Evolutionary conservation across 2,329 filamentous ascomycete species (phyloP), one percentile per base, ranked within the genome.

Genomic region (Coccinonectria pachysandricola): DNA sequence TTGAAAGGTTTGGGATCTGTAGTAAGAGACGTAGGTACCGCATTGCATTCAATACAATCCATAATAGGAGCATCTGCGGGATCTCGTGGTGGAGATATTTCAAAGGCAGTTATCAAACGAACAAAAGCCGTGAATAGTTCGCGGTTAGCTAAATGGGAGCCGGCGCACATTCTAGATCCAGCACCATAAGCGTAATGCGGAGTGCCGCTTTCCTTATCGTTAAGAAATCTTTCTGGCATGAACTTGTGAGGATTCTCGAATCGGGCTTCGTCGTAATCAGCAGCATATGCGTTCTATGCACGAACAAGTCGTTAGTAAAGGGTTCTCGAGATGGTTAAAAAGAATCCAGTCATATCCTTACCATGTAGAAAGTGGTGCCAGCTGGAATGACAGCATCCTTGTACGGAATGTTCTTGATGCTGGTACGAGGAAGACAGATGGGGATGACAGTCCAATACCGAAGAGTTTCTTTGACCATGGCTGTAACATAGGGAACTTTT

Each of bases 381-480:
- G 79, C 68, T 0, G 83, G 83, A 19, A 91, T 81, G 2, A 65
- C 57, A 1, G 72, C 61, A 10, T 71, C 71, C 13, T 80, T 62
- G 56, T 76, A 87, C 4, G 68, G 60, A 30, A 88, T 81, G 35
- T 81, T 75, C 39, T 77, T 80, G 48, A 81, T 79, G 34, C 65
- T 79, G 10, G 72, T 72, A 4, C 83, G 64, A 0, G 83, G 83
- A 1, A 91, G 64, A 42, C 75, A 84, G 41, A 91, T 78, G 2
- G 81, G 79, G 37, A 87, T 81, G 15, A 88, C 81, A 3, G 75
- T 79, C 68, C 76, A 88, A 61, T 73, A 88, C 14, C 83, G 71
- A 0, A 88, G 62, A 1, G 78, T 74, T 48, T 91, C 84, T 46
- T 86, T 86, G 34, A 82, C 79, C 5, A 91, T 54, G 0, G 82